A percentile compares a stretch with the other conserved stretches of the same genome.
Conservation (phyloP, 257 asterid species). For the Solanum bukasovii region DNA sequence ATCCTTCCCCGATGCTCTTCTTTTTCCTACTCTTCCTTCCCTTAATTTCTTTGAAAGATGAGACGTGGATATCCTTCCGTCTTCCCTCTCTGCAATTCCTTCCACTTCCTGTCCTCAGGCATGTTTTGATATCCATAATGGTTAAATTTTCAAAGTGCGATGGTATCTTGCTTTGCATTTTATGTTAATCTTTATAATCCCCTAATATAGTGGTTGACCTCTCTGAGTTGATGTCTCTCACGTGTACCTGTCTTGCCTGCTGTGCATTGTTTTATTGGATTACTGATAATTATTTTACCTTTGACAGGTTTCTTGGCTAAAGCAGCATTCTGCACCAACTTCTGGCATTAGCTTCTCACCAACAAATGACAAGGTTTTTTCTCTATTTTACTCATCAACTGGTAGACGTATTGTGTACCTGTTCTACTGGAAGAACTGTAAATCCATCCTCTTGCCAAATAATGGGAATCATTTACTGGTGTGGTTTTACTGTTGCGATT, state of each 20-base stretch:
- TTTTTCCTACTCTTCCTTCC: background rate
- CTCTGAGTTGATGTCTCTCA: background rate
- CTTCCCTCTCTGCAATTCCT: background rate
- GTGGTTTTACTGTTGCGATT: constrained; percentile 4
- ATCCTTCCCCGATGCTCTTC: background rate
- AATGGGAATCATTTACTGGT: background rate
- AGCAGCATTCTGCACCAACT: constrained; percentile 97
- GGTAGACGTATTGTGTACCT: background rate
- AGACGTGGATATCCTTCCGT: background rate
- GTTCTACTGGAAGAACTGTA: background rate
- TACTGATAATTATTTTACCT: constrained; percentile 1
- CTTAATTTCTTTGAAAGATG: background rate
- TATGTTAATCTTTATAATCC: background rate
- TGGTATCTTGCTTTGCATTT: background rate
- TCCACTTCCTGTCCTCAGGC: background rate
- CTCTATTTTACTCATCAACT: constrained; percentile 1
- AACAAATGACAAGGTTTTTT: constrained; percentile 83
- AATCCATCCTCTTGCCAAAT: constrained; percentile 1
- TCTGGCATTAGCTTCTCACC: constrained; percentile 95
- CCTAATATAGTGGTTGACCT: background rate
- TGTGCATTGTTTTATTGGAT: background rate
- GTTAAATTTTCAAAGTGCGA: background rate
- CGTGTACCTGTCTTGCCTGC: background rate
- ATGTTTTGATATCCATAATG: background rate
- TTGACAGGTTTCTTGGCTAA: constrained; percentile 82